Evolutionary conservation across 2,329 filamentous ascomycete species (phyloP), one percentile per base, ranked within the genome.

Genomic region (Aspergillus pseudotamarii): DNA sequence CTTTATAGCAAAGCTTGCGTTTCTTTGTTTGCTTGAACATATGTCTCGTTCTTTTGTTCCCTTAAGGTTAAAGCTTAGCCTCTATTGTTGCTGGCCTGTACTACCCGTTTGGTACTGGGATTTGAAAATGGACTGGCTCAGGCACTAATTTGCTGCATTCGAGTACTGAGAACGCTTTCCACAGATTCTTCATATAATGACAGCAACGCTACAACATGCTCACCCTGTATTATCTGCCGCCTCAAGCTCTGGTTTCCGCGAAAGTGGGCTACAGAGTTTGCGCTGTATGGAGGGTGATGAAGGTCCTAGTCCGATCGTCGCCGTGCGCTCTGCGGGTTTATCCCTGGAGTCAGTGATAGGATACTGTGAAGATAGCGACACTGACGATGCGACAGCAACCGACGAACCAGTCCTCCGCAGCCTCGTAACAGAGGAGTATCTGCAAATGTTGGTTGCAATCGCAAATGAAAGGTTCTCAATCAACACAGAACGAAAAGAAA

Each of bases 141-240:
- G 34, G 19, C 28, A 21, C 50, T 12, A 26, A 16, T 21, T 51
- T 51, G 16, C 41, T 32, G 19, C 4, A 14, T 30, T 59, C n/a
- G 11, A 23, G 28, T 54, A 70, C 75, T 73, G 64, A 79, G 54
- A 58, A 28, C 19, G 3, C n/a, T 41, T 50, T 50, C 51, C 28
- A 23, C 66, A 96, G 94, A 97, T 97, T 69, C 86, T 98, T 0
- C 94, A 98, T 70, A 84, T 98, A 50, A 85, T 96, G 71, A 89
- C 92, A 6, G 88, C 93, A 19, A 94, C 92, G 0, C 82, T 89
- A 0, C 79, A 85, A 14, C 87, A 94, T 70, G 93, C 94, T 4
- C 91, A 96, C 68, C 82, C 86, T 10, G 83, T 96, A 21, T 85
- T 97, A 16, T 84, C 88, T 12, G 91, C 91, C 51, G 94, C 91